phyloP scores from a whole-genome alignment of 768 basidiomycete species.

The Royoungia palumana region DNA sequence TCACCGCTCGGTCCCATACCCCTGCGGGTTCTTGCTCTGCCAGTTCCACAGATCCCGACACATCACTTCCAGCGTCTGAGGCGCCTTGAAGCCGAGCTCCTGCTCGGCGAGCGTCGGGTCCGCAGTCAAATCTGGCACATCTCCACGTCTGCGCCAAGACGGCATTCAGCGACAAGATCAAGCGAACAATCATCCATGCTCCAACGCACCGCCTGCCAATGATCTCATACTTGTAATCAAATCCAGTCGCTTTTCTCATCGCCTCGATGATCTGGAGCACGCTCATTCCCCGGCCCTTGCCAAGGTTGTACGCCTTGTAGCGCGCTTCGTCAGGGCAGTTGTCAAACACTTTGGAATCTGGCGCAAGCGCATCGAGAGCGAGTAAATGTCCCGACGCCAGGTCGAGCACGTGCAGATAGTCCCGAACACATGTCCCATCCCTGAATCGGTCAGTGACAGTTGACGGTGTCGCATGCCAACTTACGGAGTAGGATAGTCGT shows the following conservation, averaged over 20 bases:
- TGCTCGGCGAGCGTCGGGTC: conserved; percentile 87
- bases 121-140: conserved; percentile 95
- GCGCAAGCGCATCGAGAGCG: conserved; percentile 78
- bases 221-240: conserved; percentile 84
- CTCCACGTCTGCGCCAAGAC: conserved; percentile 61
- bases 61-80: conserved; percentile 82
- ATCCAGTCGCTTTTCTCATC: conserved; percentile 88
- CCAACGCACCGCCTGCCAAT: conserved; percentile 79
- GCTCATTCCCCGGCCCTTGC: conserved; percentile 87
- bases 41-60: conserved; percentile 98
- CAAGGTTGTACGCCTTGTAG: conserved; percentile 96
- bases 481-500: conserved; percentile 93
- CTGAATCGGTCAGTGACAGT: conserved; percentile 34
- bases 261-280: conserved; percentile 93
- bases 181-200: not conserved
- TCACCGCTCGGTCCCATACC: conserved; percentile 47
- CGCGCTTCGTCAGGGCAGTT: conserved; percentile 50
- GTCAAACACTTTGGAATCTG: conserved; percentile 55
- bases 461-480: conserved; percentile 19
- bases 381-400: conserved; percentile 92
- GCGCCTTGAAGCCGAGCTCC: conserved; percentile 90
- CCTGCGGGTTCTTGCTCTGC: conserved; percentile 89
- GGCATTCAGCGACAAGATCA: conserved; percentile 1
- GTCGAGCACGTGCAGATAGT: conserved; percentile 92
- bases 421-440: conserved; percentile 97